Conservation (phyloP, 768 basidiomycete species). For the Psilocybe sp. region DNA sequence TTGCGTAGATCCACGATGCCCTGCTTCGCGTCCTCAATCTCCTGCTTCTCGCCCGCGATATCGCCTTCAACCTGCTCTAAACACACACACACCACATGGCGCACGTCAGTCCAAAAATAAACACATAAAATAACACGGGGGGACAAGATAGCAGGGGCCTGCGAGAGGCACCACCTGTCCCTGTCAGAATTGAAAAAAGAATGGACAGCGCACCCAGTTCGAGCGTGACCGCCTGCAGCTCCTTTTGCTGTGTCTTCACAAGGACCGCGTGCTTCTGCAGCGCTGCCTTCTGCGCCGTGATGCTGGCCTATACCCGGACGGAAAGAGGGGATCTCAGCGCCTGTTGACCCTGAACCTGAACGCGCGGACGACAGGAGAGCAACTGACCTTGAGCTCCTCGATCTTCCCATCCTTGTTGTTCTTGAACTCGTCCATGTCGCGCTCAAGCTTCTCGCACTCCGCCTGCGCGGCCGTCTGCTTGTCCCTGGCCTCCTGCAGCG, state of each 20-base stretch:
- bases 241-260: constrained; percentile 87
- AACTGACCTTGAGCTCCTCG: constrained; percentile 80
- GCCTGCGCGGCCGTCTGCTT: constrained; percentile 75
- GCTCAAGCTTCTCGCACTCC: constrained; percentile 85
- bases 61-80: constrained; percentile 83
- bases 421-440: constrained; percentile 98
- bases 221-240: constrained; percentile 80
- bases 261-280: constrained; percentile 77
- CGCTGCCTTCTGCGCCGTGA: constrained; percentile 76
- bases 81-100: constrained; percentile 3
- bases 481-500: constrained; percentile 63
- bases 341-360: neutral
- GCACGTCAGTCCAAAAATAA: constrained; percentile 6
- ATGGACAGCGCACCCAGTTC: constrained; percentile 70
- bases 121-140: too few relatives aligned
- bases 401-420: constrained; percentile 98
- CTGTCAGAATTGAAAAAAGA: too few relatives aligned
- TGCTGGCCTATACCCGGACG: constrained; percentile 52
- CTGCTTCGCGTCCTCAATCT: constrained; percentile 36
- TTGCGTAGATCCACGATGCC: constrained; percentile 53
- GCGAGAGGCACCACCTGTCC: too few relatives aligned
- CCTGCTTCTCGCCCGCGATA: constrained; percentile 48
- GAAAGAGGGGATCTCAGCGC: neutral
- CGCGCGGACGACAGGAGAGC: neutral
- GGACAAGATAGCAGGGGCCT: too few relatives aligned